Conservation (phyloP, 176 grass and related monocot genomes). For the Oryza rufipogon region DNA sequence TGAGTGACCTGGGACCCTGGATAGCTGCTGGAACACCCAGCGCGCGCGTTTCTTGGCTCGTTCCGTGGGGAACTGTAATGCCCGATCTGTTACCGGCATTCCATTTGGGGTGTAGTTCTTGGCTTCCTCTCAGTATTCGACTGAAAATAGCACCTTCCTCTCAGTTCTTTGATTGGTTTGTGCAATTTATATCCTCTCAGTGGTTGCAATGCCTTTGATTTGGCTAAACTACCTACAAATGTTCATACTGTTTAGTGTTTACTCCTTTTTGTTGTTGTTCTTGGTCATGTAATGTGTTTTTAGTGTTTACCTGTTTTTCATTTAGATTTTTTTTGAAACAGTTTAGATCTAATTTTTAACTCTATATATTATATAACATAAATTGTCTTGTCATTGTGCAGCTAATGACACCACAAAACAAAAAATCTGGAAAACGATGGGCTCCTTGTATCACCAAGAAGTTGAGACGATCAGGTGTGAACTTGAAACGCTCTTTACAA, state of each 20-base stretch:
- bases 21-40: neutral
- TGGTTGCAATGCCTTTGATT: neutral
- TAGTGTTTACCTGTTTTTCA: neutral
- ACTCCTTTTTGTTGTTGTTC: neutral
- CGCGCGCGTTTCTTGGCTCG: neutral
- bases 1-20: conserved; percentile 12
- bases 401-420: conserved; percentile 57
- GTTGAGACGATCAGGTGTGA: conserved; percentile 64
- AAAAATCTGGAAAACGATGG: conserved; percentile 67
- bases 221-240: neutral
- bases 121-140: neutral
- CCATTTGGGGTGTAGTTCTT: neutral
- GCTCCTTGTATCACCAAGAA: conserved; percentile 59
- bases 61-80: neutral
- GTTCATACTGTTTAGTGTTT: neutral
- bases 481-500: conserved; percentile 26
- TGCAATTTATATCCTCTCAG: neutral
- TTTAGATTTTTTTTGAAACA: too few species aligned
- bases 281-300: neutral
- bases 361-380: neutral
- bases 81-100: neutral
- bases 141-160: neutral
- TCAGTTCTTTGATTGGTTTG: neutral
- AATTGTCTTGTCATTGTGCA: conserved; percentile 40
- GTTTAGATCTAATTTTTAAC: neutral